These are phyloP conservation scores for Cystobasidium onofrii DNA, from an alignment of 768 basidiomycete species.

Conservation along the genomic window DNA sequence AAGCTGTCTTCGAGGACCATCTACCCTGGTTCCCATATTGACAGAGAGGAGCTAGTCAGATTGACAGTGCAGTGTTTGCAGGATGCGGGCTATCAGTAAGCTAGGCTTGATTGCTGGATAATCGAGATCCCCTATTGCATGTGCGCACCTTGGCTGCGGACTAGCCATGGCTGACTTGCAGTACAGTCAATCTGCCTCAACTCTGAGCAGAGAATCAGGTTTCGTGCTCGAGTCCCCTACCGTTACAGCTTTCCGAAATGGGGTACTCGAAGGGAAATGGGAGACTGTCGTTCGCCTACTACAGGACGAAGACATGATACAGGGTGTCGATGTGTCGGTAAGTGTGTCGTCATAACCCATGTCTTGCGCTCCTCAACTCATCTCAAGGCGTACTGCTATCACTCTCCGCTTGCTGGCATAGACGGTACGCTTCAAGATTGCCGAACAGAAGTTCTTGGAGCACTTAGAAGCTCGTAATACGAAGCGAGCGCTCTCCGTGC, in stretches of 20 bases:
- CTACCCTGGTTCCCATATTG: constrained; percentile 39
- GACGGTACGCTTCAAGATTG: constrained; percentile 63
- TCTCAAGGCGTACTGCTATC: not conserved
- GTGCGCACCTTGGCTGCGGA: no score
- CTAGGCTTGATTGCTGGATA: not conserved
- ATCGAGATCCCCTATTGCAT: no score
- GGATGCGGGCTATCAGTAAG: constrained; percentile 49
- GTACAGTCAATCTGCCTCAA: constrained; percentile 46
- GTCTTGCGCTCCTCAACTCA: not conserved
- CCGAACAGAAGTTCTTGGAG: constrained; percentile 93
- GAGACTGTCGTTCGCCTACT: constrained; percentile 44
- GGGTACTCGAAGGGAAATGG: constrained; percentile 47
- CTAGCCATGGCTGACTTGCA: no score
- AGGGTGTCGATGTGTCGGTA: constrained; percentile 13
- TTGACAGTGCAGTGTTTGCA: constrained; percentile 48
- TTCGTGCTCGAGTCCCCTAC: constrained; percentile 44
- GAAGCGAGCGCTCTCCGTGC: constrained; percentile 69
- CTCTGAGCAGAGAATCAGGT: constrained; percentile 48
- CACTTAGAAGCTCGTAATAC: constrained; percentile 71
- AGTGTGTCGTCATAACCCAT: not conserved
- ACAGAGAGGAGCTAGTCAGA: constrained; percentile 48
- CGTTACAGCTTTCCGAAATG: constrained; percentile 44
- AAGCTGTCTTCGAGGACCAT: constrained; percentile 24
- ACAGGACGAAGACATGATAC: constrained; percentile 34
- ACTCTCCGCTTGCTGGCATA: not conserved